Evolutionary conservation across 176 grass and related monocot genomes (phyloP), one percentile per base, ranked within the genome.

Genomic region (Triticum monococcum): DNA sequence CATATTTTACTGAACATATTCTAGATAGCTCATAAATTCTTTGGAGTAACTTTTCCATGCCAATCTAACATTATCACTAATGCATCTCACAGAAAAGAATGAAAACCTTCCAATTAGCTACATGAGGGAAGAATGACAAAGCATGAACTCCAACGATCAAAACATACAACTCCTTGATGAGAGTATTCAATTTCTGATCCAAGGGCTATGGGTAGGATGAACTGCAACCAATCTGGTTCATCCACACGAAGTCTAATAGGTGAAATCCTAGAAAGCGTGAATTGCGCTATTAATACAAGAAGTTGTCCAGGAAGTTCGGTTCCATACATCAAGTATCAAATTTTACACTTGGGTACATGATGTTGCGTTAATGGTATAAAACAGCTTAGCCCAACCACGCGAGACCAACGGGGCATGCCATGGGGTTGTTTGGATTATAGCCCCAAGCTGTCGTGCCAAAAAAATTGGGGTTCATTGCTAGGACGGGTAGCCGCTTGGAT

Each of bases 131-230:
- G 22, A 78, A 57, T 77, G 25, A 56, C 5, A 22, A 75, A 54
- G 75, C 31, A 35, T 30, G 33, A 20, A 12, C 32, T 77, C 28
- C 5, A 30, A 3, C 9, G 4, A 4, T 16, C 16, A 57, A 82
- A 82, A 33, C 16, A 70, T 69, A 69, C 23, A 82, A 82, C 31
- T 56, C 18, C 26, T 82, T 82, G 46, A 83, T 59, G 46, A 25
- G 30, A 23, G 7, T 72, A 31, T 59, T 59, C 80, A 82, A 37
- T 38, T 37, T 70, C 30, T 23, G 46, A 82, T 54, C 30, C 18
- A 81, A 50, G 64, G n/a, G 46, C 22, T 14, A 24, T 38, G 5
- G 66, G 26, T 26, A 57, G 30, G 24, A 75, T 68, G 18, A 13
- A 83, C 8, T 23, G 46, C 25, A 83, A 8, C 12, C 5, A 28